Evolutionary conservation across 2,329 filamentous ascomycete species (phyloP).

Genomic region (Dothideomycetes sp.): DNA sequence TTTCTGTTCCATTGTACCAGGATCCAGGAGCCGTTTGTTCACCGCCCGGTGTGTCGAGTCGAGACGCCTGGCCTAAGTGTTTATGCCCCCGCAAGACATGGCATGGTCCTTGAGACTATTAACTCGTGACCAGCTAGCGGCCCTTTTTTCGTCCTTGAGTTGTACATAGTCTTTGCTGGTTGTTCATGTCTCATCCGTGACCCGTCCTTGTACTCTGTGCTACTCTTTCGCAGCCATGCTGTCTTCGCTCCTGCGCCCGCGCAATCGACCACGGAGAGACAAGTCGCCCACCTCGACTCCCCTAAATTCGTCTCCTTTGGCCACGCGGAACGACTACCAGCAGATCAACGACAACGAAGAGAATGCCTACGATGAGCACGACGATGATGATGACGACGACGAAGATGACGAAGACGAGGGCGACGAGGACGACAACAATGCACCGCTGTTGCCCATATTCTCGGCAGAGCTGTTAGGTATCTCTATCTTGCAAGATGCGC

Average conservation of each 20-base stretch:
- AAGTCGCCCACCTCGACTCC: constrained; percentile 16
- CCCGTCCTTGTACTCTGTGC: neutral
- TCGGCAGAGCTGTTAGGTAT: constrained; percentile 71
- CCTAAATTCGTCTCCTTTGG: constrained; percentile 18
- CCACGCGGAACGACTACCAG: constrained; percentile 22
- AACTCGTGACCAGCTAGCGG: constrained; percentile 12
- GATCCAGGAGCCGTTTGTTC: constrained; percentile 8
- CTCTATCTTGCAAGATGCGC: neutral
- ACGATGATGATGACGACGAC: constrained; percentile 31
- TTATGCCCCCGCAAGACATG: constrained; percentile 8
- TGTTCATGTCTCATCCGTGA: constrained; percentile 1
- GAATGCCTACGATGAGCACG: constrained; percentile 28
- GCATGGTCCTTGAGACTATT: constrained; percentile 4
- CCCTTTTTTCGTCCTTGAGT: constrained; percentile 2
- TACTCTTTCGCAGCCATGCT: constrained; percentile 22
- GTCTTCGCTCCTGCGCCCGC: constrained; percentile 29
- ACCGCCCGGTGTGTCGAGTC: constrained; percentile 8
- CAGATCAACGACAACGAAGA: constrained; percentile 10
- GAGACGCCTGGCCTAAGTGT: too few species aligned
- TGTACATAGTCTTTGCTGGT: neutral
- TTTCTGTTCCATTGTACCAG: neutral
- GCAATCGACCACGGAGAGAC: constrained; percentile 21
- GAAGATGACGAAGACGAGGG: constrained; percentile 35
- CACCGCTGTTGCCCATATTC: constrained; percentile 65
- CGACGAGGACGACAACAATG: constrained; percentile 36